A percentile compares a stretch with the other conserved stretches of the same genome.
Evolutionary conservation across 768 basidiomycete species (phyloP).

Genomic region (Boletus huronensis): DNA sequence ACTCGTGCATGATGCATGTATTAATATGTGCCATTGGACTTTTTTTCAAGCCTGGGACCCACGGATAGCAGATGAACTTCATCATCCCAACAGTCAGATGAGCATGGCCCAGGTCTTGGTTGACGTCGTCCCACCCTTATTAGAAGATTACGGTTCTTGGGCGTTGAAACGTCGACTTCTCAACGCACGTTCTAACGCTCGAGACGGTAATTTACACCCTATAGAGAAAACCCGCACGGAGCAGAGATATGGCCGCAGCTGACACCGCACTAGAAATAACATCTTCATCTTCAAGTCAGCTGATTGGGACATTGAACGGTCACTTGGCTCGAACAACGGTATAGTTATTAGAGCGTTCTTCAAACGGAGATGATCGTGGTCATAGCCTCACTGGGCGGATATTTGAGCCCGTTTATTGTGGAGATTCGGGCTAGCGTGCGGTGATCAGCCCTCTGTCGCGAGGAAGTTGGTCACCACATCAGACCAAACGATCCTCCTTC

Average conservation of each 20-base stretch:
- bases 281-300: not conserved
- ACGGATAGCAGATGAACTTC: too few species aligned
- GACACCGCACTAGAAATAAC: not conserved
- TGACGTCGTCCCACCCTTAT: not conserved
- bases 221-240: not conserved
- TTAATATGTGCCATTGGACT: not conserved
- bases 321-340: not conserved
- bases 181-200: not conserved
- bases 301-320: constrained; percentile 1
- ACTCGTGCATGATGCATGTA: not conserved
- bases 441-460: not conserved
- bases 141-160: not conserved
- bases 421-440: not conserved
- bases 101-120: not conserved
- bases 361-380: constrained; percentile 9
- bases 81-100: not conserved
- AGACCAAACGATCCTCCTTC: not conserved
- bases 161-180: not conserved
- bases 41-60: too few species aligned
- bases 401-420: constrained; percentile 3
- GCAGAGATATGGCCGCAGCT: not conserved
- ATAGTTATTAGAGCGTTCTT: not conserved
- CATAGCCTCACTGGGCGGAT: not conserved
- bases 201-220: not conserved
- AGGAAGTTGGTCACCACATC: not conserved